A percentile compares a stretch with the other conserved stretches of the same genome.
phyloP scores from a whole-genome alignment of 495 filamentous ascomycete genomes.

The Aspergillus taichungensis region DNA sequence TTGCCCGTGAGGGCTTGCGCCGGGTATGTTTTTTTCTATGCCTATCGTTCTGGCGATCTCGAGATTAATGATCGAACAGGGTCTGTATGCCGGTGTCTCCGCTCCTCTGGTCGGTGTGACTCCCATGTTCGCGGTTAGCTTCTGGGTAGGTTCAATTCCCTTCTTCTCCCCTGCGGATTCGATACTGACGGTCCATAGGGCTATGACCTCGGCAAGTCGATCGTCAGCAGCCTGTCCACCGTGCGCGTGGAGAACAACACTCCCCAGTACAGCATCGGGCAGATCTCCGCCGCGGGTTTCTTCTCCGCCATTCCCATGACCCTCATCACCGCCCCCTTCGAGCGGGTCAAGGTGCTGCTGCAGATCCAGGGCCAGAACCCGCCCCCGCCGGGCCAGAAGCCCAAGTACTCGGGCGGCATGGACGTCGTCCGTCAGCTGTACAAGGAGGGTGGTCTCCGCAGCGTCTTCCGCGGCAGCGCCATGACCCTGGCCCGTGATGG shows the following conservation, averaged over 20 bases:
- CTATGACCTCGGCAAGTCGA: conserved; percentile 86
- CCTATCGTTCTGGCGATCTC: too few species aligned
- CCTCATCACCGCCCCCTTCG: conserved; percentile 92
- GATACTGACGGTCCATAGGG: conserved; percentile 42
- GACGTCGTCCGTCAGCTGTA: conserved; percentile 97
- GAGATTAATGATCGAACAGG: conserved; percentile 30
- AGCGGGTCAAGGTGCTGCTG: conserved; percentile 96
- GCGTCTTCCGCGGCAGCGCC: conserved; percentile 80
- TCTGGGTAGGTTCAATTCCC: conserved; percentile 50
- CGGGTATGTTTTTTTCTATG: conserved; percentile 46
- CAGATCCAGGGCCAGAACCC: conserved; percentile 93
- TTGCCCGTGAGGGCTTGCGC: conserved; percentile 77
- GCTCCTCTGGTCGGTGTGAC: conserved; percentile 93
- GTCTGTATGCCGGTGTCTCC: conserved; percentile 93
- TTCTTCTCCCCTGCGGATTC: not conserved
- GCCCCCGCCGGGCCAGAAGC: conserved; percentile 79
- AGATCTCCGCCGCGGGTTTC: conserved; percentile 89
- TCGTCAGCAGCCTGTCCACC: conserved; percentile 61
- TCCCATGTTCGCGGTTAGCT: conserved; percentile 98
- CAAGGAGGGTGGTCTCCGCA: conserved; percentile 79
- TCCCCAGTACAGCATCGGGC: conserved; percentile 64
- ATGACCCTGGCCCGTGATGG: conserved; percentile 93
- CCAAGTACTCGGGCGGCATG: conserved; percentile 77
- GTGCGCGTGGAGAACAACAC: conserved; percentile 52
- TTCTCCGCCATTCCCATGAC: conserved; percentile 99